Percentiles rank a stretch among this genome's conserved stretches.
These are phyloP conservation scores for Polychytrium aggregatum DNA, from an alignment of 192 early-diverging fungal genomes.

Conservation along the genomic window DNA sequence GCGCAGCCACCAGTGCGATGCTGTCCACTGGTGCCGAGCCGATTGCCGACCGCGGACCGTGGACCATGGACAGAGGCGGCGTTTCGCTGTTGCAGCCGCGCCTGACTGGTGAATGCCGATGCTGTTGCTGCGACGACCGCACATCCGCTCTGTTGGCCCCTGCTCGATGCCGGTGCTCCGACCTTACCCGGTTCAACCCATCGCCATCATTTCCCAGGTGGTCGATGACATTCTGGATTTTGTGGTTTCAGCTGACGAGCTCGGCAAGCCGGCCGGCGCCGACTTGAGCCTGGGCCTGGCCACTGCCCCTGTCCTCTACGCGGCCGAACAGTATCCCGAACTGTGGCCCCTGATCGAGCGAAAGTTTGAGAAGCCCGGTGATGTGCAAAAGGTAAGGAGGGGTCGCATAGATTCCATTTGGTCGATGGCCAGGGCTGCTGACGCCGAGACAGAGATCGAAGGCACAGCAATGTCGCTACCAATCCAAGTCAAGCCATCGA, in stretches of 20 bases:
- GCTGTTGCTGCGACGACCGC: no score
- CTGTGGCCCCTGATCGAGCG: constrained; percentile 76
- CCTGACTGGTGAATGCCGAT: no score
- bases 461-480: no score
- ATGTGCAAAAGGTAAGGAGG: constrained; percentile 54
- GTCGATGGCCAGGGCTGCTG: no score
- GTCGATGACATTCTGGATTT: constrained; percentile 92
- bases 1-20: no score
- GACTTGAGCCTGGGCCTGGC: constrained; percentile 83
- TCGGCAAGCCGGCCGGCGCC: constrained; percentile 88
- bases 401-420: no score
- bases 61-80: no score
- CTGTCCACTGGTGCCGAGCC: no score
- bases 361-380: constrained; percentile 66
- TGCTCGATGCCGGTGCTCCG: constrained; percentile 3
- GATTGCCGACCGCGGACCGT: no score
- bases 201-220: constrained; percentile 24
- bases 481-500: no score
- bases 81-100: no score
- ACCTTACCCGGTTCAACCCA: background rate
- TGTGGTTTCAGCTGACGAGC: constrained; percentile 52
- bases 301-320: constrained; percentile 88
- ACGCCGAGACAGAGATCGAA: no score
- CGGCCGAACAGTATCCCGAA: constrained; percentile 78
- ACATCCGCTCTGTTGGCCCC: background rate